Percentiles rank a stretch among this genome's conserved stretches.
Conservation (phyloP, 2,329 filamentous ascomycete genomes). For the Fusarium burgessii region DNA sequence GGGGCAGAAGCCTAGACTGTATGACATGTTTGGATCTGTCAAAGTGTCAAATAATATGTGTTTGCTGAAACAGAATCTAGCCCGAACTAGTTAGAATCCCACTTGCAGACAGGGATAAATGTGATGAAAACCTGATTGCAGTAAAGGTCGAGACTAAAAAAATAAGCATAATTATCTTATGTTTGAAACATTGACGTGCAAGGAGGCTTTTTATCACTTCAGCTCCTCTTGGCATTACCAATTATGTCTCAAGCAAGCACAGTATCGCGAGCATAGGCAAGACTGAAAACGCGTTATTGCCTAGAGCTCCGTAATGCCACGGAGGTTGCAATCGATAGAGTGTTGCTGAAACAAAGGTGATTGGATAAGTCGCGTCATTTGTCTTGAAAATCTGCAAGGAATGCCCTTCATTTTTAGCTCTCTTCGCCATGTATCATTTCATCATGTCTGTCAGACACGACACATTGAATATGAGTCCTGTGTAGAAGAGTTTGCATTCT, state of each 20-base stretch:
- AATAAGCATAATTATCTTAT: not conserved
- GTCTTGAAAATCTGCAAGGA: too few relatives aligned
- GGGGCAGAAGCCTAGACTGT: not conserved
- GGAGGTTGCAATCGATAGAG: not conserved
- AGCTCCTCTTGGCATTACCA: not conserved
- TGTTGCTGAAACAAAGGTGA: not conserved
- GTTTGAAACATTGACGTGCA: not conserved
- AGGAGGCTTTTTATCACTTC: not conserved
- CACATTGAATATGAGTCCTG: too few relatives aligned
- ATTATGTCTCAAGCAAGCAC: not conserved
- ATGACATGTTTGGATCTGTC: not conserved
- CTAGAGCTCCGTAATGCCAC: not conserved
- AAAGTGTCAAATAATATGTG: not conserved
- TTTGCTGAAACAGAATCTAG: not conserved
- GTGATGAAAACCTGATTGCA: not conserved
- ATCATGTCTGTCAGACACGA: too few relatives aligned
- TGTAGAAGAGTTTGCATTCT: too few relatives aligned
- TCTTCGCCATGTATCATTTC: too few relatives aligned
- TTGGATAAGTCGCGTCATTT: not conserved
- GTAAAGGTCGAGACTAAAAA: not conserved
- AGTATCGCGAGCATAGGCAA: not conserved
- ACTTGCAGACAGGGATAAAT: not conserved
- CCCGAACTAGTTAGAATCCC: not conserved
- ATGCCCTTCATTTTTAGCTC: too few relatives aligned
- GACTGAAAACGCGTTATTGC: not conserved